phyloP scores from a whole-genome alignment of 768 basidiomycete species.

The Mrakia gelida region DNA sequence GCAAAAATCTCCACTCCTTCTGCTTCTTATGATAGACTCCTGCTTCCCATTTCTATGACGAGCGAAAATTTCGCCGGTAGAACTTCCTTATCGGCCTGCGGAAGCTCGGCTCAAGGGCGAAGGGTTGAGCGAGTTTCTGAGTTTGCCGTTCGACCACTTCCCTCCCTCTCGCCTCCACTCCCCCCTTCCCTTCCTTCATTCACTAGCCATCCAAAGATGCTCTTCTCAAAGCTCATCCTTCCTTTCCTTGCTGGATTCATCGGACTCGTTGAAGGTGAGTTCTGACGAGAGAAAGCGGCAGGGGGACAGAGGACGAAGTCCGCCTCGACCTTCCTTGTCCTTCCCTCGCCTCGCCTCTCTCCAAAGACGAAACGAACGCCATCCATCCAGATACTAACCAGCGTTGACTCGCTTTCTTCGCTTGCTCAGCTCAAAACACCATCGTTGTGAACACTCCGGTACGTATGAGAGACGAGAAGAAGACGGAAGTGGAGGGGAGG shows the following conservation, averaged over 20 bases:
- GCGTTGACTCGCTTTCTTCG: not conserved
- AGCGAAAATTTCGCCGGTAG: too few relatives aligned
- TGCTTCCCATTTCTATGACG: too few relatives aligned
- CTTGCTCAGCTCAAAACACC: not conserved
- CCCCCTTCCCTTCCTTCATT: too few relatives aligned
- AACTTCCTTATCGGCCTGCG: too few relatives aligned
- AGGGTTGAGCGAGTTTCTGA: too few relatives aligned
- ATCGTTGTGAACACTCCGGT: not conserved
- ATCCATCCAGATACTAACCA: too few relatives aligned
- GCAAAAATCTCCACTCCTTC: too few relatives aligned
- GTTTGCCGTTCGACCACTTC: too few relatives aligned
- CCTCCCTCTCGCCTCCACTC: too few relatives aligned
- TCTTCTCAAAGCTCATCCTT: not conserved
- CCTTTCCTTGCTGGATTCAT: not conserved
- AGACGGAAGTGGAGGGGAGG: not conserved
- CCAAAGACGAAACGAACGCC: too few relatives aligned
- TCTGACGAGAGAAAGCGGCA: not conserved
- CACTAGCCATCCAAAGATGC: not conserved
- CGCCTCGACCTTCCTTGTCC: not conserved
- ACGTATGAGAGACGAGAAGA: not conserved
- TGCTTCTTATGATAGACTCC: too few relatives aligned
- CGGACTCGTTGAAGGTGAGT: slow-evolving; percentile 5
- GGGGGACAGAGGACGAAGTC: not conserved
- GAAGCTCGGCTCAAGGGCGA: too few relatives aligned
- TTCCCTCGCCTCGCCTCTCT: not conserved